Base-by-base conservation (phyloP, 345 rosid genomes). In the Lepidium aucheri region DNA sequence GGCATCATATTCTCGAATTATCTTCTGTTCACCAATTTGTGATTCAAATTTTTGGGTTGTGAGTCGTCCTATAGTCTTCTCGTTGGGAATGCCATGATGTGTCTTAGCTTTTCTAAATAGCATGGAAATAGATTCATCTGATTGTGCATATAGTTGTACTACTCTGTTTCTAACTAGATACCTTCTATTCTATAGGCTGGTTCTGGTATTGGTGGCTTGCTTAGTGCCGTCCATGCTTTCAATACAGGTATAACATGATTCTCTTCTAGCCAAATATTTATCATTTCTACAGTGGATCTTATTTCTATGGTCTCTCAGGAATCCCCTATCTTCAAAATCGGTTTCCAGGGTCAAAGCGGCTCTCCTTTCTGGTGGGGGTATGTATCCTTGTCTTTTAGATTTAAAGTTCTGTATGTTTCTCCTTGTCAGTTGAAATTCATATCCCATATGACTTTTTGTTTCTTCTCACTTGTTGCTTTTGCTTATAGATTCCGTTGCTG, bases 201-300 rank as follows among this genome's bases (percentile, higher is more conserved):
- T 50, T 80, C 92, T 38, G 97, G 96, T 45, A 69, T 90, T 66
- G 95, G 95, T 77, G 92, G 83, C 57, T 69, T 94, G 89, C 97
- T 88, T 71, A 85, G 95, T 79, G 93, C 91, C 18, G 85, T 88
- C 63, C 83, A 90, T 77, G 88, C 88, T 72, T 77, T 90, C 68
- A 90, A 90, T 62, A 84, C 96, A 49, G 88, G 95, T 88, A 76
- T 42, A 11, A 18, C 67, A 57, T 7, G 57, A 42, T 58, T 62
- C 64, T 36, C 63, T 63, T 42, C 7, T 51, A 3, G n/a, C 60
- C 32, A 20, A 12, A 17, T 64, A 9, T 14, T 9, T 55, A 33
- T 38, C 42, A 44, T 53, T 30, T 60, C 26, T 12, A 32, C 54
- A 12, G 8, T 41, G 2, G 9, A 54, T 39, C 53, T 68, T 43